Base-by-base conservation (phyloP, 345 rosid genomes). In the Lumnitzera racemosa region DNA sequence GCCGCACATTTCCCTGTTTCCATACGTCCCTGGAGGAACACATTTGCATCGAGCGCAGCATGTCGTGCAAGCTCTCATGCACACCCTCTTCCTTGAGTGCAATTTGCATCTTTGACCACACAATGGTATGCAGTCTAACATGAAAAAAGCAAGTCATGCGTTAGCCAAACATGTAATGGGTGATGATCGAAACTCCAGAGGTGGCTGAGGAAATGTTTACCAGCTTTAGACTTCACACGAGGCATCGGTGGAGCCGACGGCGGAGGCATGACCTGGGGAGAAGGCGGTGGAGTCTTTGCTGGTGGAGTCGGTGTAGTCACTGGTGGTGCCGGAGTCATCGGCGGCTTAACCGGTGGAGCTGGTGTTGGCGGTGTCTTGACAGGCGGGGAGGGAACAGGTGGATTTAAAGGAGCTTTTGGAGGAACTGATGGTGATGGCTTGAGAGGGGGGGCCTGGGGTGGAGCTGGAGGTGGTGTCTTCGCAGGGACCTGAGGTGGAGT, bases 31-130 rank as follows among this genome's bases (percentile, higher is more conserved):
- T 16, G 98, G 98, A 0, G 98, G 98, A 24, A 90, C 98, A 15
- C 98, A 91, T 59, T 83, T 88, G 87, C 98, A 91, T 56, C 91
- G 72, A 63, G 74, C 76, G 56, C 98, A 91, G 79, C 98, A 91
- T 50, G 95, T 81, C 68, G 72, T 62, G 80, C 98, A 91, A 13
- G 87, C 98, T 63, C 98, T 81, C 49, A 62, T 46, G 67, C 98
- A 91, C 0, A 76, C 13, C 47, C 75, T 84, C 60, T 66, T 43
- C 75, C 95, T 88, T 5, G 97, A 91, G 55, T 88, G 96, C 52
- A 62, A 36, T 48, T 74, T 79, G 80, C 98, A 91, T 62, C 98
- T 78, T 2, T 70, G 68, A 52, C 67, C 84, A 64, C 98, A 91
- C 49, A 86, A 61, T 9, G 94, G 81, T 47, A 49, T 56, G 75